Percentiles rank a stretch among this genome's conserved stretches.
These are phyloP conservation scores for Diaporthe capsici DNA, from an alignment of 2,329 filamentous ascomycete species.

Conservation along the genomic window DNA sequence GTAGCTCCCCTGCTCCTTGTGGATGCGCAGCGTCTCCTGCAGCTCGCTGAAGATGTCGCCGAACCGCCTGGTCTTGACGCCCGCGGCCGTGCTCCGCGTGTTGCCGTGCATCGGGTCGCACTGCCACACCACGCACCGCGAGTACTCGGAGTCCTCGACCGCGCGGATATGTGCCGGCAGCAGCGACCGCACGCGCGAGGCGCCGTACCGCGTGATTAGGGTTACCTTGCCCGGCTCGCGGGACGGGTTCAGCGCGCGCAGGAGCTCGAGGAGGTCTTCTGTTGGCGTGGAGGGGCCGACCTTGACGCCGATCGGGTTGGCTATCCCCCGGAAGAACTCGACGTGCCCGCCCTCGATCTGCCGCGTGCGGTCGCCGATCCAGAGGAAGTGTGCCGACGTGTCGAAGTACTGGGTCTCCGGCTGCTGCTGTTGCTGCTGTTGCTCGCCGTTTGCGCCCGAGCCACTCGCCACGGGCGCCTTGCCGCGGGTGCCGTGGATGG, in stretches of 20 bases:
- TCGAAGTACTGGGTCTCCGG: conserved; percentile 82
- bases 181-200: conserved; percentile 79
- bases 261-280: conserved; percentile 81
- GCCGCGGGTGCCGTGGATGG: conserved; percentile 43
- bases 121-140: conserved; percentile 86
- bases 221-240: conserved; percentile 93
- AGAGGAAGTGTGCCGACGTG: conserved; percentile 96
- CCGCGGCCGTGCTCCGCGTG: conserved; percentile 76
- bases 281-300: conserved; percentile 88
- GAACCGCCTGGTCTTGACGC: conserved; percentile 95
- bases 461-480: conserved; percentile 47
- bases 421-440: conserved; percentile 39
- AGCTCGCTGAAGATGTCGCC: conserved; percentile 91
- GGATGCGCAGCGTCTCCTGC: conserved; percentile 84
- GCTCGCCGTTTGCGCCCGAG: conserved; percentile 42
- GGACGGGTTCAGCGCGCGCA: conserved; percentile 87
- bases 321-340: conserved; percentile 96
- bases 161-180: conserved; percentile 90
- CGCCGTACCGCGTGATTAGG: conserved; percentile 95
- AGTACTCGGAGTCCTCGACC: conserved; percentile 83
- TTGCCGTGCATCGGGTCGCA: conserved; percentile 99
- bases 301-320: conserved; percentile 97
- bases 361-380: conserved; percentile 96
- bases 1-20: conserved; percentile 86
- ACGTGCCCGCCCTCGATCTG: conserved; percentile 95